Percentiles rank a stretch among this genome's conserved stretches.
These are phyloP conservation scores for Ophiosphaerella narmari DNA, from an alignment of 2,329 filamentous ascomycete species.

Conservation along the genomic window DNA sequence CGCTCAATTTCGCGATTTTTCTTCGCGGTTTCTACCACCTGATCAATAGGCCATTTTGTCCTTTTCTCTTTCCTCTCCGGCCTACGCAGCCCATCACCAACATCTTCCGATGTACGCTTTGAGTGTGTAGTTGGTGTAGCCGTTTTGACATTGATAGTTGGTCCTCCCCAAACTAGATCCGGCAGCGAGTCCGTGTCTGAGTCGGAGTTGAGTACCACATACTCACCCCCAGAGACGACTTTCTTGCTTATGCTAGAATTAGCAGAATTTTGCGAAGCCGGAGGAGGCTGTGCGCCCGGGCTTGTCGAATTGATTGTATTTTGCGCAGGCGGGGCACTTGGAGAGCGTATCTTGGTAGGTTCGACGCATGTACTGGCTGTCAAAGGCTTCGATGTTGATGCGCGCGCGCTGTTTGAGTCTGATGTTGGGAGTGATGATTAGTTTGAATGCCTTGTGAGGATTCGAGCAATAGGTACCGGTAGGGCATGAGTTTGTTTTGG, in stretches of 20 bases:
- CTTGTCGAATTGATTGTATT: constrained; percentile 2
- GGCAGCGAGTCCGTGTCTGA: constrained; percentile 61
- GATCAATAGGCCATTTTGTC: constrained; percentile 23
- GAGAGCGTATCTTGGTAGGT: neutral
- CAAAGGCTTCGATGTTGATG: neutral
- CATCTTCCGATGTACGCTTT: constrained; percentile 12
- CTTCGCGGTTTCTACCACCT: constrained; percentile 29
- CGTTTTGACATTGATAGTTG: constrained; percentile 12
- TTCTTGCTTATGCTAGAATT: constrained; percentile 50
- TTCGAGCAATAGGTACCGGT: constrained; percentile 9
- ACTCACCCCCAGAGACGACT: constrained; percentile 58
- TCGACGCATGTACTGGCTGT: neutral
- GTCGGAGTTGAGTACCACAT: constrained; percentile 67
- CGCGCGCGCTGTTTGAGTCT: constrained; percentile 7
- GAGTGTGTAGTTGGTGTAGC: constrained; percentile 11
- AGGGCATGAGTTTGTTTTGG: constrained; percentile 16
- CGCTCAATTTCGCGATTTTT: constrained; percentile 30
- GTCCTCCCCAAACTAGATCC: constrained; percentile 55
- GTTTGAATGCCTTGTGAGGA: constrained; percentile 10
- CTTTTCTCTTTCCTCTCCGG: constrained; percentile 21
- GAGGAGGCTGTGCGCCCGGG: constrained; percentile 14
- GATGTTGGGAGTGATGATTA: neutral
- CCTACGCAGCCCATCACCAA: constrained; percentile 25
- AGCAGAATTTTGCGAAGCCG: constrained; percentile 32
- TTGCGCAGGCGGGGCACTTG: constrained; percentile 9